Percentiles rank a stretch among this genome's conserved stretches.
Conservation (phyloP, 2,329 filamentous ascomycete species). For the Xylaria digitata region DNA sequence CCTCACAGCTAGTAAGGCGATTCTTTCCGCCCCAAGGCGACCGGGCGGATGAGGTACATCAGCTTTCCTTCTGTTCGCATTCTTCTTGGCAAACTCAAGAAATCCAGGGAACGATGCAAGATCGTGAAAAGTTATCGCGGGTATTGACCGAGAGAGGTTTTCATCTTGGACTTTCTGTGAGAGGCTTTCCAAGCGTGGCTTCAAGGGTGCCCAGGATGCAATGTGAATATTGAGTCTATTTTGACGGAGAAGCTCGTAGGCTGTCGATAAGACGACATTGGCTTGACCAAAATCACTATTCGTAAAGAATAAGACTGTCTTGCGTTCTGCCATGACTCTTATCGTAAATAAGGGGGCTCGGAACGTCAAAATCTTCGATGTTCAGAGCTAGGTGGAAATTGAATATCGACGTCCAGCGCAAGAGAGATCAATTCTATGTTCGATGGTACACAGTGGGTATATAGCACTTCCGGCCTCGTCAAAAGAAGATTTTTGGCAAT, state of each 20-base stretch:
- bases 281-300: constrained; percentile 17
- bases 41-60: constrained; percentile 19
- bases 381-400: background rate
- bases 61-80: constrained; percentile 17
- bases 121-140: constrained; percentile 14
- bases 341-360: too few relatives aligned
- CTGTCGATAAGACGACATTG: constrained; percentile 15
- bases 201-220: constrained; percentile 14
- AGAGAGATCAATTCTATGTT: too few relatives aligned
- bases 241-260: constrained; percentile 21
- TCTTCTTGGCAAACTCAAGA: constrained; percentile 12
- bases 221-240: constrained; percentile 16
- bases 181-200: constrained; percentile 20
- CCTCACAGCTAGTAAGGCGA: constrained; percentile 12
- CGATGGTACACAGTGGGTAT: too few relatives aligned
- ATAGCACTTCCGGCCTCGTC: too few relatives aligned
- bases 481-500: too few relatives aligned
- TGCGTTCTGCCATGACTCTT: constrained; percentile 11
- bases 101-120: constrained; percentile 20
- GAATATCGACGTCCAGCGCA: too few relatives aligned
- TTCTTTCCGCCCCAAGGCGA: constrained; percentile 8
- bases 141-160: constrained; percentile 1
- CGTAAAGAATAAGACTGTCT: constrained; percentile 11
- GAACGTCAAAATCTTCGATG: background rate
- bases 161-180: constrained; percentile 14